Base-by-base conservation (phyloP, 352 stramenopile species). In the Pythium aquatile region DNA sequence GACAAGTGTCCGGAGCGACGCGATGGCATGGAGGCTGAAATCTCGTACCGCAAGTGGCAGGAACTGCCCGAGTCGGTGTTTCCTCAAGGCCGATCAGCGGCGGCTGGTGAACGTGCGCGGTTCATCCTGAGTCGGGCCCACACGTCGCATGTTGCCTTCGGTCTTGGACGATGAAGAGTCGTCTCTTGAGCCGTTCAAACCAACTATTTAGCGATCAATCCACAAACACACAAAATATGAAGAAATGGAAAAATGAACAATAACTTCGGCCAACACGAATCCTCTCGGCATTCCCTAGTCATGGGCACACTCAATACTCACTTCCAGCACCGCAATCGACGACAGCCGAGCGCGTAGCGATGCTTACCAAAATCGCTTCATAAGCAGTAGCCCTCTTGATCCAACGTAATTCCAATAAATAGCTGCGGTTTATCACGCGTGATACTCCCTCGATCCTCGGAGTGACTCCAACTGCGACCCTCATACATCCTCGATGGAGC, bases 111-210 rank as follows among this genome's bases (percentile, higher is more conserved):
- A 46, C 87, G 87, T 29, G 87, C 87, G 26, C 74, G 83, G 37
- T 91, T 83, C 74, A 93, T 94, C 64, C 65, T 96, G 58, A 88
- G 75, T 63, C 77, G 83, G 59, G 85, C 80, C 10, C 87, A 95
- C 61, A 79, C 75, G 29, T 66, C 78, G 17, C 79, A 95, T 59
- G 66, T 93, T 28, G 74, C 82, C 1, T 52, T 78, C 42, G 79
- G 79, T 10, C 71, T 81, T 28, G 72, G 73, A 58, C 75, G 71
- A 55, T 90, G 72, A 78, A 42, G 9, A 13, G 29, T 10, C 53
- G 14, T n/a, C 20, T 52, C 10, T 9, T 44, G 11, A 65, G 2
- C n/a, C 13, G 1, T 20, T 6, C 49, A n/a, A 33, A 20, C 29
- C 10, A 30, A 63, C 13, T 64, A 58, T 65, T 69, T 65, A 61